Evolutionary conservation across 2,329 filamentous ascomycete genomes (phyloP), one percentile per base, ranked within the genome.

Genomic region (Stachybotrys chartarum): DNA sequence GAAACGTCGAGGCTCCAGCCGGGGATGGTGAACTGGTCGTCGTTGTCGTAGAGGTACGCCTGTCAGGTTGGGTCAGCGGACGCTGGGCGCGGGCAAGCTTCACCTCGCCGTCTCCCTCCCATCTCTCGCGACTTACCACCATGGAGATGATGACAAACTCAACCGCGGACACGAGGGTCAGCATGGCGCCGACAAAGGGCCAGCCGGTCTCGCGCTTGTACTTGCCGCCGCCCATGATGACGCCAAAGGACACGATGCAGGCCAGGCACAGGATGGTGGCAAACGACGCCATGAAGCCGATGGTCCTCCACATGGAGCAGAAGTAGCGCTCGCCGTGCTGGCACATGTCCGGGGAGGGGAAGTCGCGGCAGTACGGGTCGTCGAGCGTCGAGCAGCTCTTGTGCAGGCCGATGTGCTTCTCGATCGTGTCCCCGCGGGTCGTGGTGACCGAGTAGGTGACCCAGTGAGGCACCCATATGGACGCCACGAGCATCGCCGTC

Each of bases 241-340:
- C 83, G 32, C 86, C 66, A 71, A 93, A 96, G 17, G 86, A 83
- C 31, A 96, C 85, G n/a, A 96, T 72, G 7, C 85, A 85, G 55
- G 88, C 90, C 46, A 94, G 81, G 70, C 96, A 87, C 45, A 94
- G 69, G n/a, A 96, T 85, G 44, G 91, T 83, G 7, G 88, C 82
- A 63, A 97, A 89, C 53, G 86, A 89, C 75, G 96, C 91, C 60
- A 96, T 73, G 72, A 97, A 97, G 30, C 90, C 91, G 42, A 91
- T 85, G 30, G 85, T 90, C 57, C 89, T 83, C 93, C 93, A 99
- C 80, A 95, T 88, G 64, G 85, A 88, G 77, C 94, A 97, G 74
- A 97, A 97, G 65, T 85, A 84, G 53, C 84, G 80, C 62, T 86
- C 82, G 30, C 64, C 69, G 42, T 65, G 63, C 30, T 67, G 63